Conservation (phyloP, 1,284 basidiomycete species). For the Trametes versicolor region DNA sequence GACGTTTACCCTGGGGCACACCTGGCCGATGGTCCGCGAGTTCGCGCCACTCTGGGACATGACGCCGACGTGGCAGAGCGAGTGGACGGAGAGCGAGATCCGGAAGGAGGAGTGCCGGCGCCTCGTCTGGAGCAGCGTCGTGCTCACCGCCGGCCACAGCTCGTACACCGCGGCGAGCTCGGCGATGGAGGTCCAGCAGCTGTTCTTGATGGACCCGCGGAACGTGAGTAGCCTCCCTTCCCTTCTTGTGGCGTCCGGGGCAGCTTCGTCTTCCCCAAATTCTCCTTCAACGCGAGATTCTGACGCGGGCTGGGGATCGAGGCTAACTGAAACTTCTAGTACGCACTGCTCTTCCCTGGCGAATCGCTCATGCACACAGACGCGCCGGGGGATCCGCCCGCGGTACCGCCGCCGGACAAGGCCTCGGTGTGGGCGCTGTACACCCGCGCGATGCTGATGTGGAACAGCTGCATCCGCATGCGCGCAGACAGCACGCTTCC, state of each 20-base stretch:
- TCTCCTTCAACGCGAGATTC: background rate
- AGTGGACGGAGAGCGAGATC: slow-evolving; percentile 70
- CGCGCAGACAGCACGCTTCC: slow-evolving; percentile 52
- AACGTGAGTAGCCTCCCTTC: slow-evolving; percentile 57
- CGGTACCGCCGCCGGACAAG: slow-evolving; percentile 52
- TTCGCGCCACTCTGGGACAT: slow-evolving; percentile 70
- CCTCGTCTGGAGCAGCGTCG: slow-evolving; percentile 75
- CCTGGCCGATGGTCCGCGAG: slow-evolving; percentile 59
- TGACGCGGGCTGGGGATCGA: slow-evolving; percentile 1
- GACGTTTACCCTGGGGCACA: slow-evolving; percentile 58
- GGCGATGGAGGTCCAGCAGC: slow-evolving; percentile 51
- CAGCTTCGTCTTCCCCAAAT: too few relatives aligned
- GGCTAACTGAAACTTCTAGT: slow-evolving; percentile 49
- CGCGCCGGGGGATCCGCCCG: slow-evolving; percentile 29
- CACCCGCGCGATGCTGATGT: slow-evolving; percentile 72
- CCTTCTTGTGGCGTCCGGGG: background rate
- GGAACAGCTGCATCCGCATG: slow-evolving; percentile 75
- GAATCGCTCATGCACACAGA: slow-evolving; percentile 54
- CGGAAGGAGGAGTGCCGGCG: slow-evolving; percentile 74
- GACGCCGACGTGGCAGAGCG: slow-evolving; percentile 69
- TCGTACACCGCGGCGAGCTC: slow-evolving; percentile 62
- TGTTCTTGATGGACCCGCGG: slow-evolving; percentile 70
- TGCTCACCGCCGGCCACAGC: slow-evolving; percentile 68
- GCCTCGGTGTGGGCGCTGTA: slow-evolving; percentile 79
- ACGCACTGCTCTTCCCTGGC: slow-evolving; percentile 73